phyloP scores from a whole-genome alignment of 148 eudicot species.

The Beta vulgaris region DNA sequence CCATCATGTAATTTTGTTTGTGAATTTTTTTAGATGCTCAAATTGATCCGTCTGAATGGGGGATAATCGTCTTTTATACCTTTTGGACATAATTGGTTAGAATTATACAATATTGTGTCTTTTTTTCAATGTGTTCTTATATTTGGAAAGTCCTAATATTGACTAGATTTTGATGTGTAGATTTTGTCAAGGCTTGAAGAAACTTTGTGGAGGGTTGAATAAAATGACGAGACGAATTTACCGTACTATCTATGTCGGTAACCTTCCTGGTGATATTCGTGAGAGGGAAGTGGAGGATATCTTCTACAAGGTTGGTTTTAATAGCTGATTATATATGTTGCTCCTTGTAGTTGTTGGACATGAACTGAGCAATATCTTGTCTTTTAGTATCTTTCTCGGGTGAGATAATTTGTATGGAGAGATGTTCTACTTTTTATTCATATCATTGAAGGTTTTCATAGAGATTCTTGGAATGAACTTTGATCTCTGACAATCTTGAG shows the following conservation, averaged over 20 bases:
- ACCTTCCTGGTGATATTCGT: conserved; percentile 79
- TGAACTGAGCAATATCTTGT: not conserved
- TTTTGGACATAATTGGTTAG: not conserved
- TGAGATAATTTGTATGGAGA: not conserved
- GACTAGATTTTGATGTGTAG: not conserved
- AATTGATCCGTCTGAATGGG: not conserved
- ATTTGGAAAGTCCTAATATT: not conserved
- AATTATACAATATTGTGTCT: no score
- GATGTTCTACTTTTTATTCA: not conserved
- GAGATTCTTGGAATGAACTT: not conserved
- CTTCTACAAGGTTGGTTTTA: conserved; percentile 65
- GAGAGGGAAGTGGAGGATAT: conserved; percentile 83
- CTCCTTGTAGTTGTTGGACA: not conserved
- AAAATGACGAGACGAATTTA: conserved; percentile 52
- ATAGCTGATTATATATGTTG: not conserved
- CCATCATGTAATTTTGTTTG: no score
- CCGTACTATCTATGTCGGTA: conserved; percentile 77
- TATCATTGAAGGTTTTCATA: not conserved
- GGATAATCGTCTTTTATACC: not conserved
- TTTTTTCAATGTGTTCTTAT: no score
- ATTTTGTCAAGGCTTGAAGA: not conserved
- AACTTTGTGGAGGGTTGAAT: not conserved
- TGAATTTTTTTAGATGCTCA: not conserved
- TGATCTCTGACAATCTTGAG: not conserved
- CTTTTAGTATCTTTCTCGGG: not conserved